Base-by-base conservation (phyloP, 1,284 basidiomycete genomes). In the Irpex sp. region DNA sequence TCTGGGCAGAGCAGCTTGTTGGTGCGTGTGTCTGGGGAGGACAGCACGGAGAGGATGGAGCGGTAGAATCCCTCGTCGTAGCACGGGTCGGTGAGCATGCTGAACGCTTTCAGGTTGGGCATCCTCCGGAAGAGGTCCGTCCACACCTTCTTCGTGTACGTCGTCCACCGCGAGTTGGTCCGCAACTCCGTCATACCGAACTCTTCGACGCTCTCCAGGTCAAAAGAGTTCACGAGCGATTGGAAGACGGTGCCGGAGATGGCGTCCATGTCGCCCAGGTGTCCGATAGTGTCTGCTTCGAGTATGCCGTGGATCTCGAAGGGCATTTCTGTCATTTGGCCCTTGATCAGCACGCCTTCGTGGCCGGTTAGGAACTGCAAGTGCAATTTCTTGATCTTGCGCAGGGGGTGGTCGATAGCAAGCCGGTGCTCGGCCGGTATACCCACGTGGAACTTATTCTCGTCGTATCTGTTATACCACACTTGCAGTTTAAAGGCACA, bases 241-340 rank as follows among this genome's bases (percentile, higher is more conserved):
- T 67, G 66, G 61, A 74, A 66, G 37, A 74, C 63, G 19, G 64
- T 68, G 43, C 68, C 70, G 9, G 72, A 69, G 36, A 71, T 67
- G 5, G 68, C 65, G 26, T 70, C 68, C 69, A 74, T 74, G 67
- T 74, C 73, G 6, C 71, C 71, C 37, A 72, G 66, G 58, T 72
- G 66, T 60, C 61, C 63, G 26, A 66, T 62, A 8, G 64, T 61
- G 31, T 43, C 46, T 8, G 46, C 46, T 36, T 63, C 66, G 49
- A 73, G 65, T 33, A 67, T 62, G 11, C 69, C 72, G 57, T 60
- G 61, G 64, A 74, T 68, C 59, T 68, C 66, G 69, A 73, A 73
- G 5, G 70, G 70, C 54, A 65, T 67, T 49, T 61, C 53, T 47
- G 55, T 53, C 39, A 69, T 71, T 37, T 51, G 58, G 39, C 71